Evolutionary conservation across 345 rosid genomes (phyloP).

Genomic region (Luvunga scandens): DNA sequence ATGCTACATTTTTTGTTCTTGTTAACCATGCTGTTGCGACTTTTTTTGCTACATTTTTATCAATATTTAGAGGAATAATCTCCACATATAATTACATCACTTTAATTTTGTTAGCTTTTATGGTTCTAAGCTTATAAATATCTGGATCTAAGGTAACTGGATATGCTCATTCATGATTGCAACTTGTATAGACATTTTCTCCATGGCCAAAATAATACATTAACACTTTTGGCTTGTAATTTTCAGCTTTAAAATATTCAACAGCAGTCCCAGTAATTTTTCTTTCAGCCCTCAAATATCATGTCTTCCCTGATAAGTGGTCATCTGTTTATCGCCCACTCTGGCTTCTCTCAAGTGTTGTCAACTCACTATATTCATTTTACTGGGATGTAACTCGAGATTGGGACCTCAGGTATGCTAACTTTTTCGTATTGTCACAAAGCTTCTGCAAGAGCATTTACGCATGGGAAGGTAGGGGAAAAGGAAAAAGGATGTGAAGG

Average conservation of each 20-base stretch:
- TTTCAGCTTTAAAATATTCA: slow-evolving; percentile 93
- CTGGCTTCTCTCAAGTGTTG: slow-evolving; percentile 86
- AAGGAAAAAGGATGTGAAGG: not conserved
- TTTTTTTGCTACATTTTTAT: not conserved
- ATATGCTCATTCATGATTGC: not conserved
- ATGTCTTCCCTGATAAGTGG: slow-evolving; percentile 77
- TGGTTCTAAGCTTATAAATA: not conserved
- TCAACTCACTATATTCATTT: slow-evolving; percentile 92
- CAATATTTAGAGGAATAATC: not conserved
- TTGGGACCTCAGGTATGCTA: slow-evolving; percentile 92
- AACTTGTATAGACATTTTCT: not conserved
- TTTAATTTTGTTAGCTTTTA: not conserved
- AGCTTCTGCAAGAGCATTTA: not conserved
- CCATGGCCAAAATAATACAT: not conserved
- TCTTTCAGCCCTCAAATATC: slow-evolving; percentile 94
- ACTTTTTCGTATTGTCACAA: not conserved
- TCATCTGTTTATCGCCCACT: slow-evolving; percentile 77
- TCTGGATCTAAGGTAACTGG: not conserved
- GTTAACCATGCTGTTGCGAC: not conserved
- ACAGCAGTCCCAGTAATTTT: slow-evolving; percentile 96
- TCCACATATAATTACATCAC: not conserved
- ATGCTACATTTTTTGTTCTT: not conserved
- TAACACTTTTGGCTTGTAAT: slow-evolving; percentile 30
- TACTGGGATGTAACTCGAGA: slow-evolving; percentile 98
- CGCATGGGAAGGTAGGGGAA: not conserved